These are phyloP conservation scores for Penicillium sp. DNA, from an alignment of 2,329 filamentous ascomycete species.

Conservation along the genomic window DNA sequence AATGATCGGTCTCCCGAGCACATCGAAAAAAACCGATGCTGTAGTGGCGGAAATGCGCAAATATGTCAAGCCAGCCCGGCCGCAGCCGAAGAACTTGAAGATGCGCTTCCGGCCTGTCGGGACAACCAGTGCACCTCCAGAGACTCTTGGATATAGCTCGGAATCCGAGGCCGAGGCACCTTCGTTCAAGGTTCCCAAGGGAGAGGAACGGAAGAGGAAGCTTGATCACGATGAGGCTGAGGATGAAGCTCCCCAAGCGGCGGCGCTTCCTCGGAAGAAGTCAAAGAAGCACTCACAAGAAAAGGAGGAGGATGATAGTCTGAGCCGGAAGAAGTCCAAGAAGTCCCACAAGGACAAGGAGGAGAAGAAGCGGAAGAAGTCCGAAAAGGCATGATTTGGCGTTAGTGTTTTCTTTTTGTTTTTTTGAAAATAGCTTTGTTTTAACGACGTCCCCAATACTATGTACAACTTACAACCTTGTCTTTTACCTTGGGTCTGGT, in stretches of 20 bases:
- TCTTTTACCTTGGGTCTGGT: background rate
- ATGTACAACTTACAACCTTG: constrained; percentile 18
- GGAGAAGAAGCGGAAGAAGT: constrained; percentile 43
- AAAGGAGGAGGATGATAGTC: constrained; percentile 17
- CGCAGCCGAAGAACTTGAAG: constrained; percentile 44
- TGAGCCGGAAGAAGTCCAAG: constrained; percentile 27
- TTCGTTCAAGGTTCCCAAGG: constrained; percentile 35
- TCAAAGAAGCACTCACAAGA: constrained; percentile 38
- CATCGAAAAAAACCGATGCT: constrained; percentile 23
- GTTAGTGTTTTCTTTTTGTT: constrained; percentile 14
- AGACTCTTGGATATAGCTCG: constrained; percentile 38
- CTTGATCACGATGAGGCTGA: constrained; percentile 33
- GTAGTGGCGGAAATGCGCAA: constrained; percentile 26
- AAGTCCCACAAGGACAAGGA: constrained; percentile 40
- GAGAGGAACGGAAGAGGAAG: constrained; percentile 41
- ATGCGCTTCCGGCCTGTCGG: constrained; percentile 48
- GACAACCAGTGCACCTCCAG: constrained; percentile 30
- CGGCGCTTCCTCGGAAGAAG: constrained; percentile 37
- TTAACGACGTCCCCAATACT: constrained; percentile 19
- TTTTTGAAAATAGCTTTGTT: constrained; percentile 21
- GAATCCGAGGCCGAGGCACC: constrained; percentile 38
- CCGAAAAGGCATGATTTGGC: constrained; percentile 33
- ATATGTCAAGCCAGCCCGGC: constrained; percentile 36
- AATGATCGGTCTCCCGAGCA: constrained; percentile 33
- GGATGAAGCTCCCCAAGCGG: constrained; percentile 25